phyloP scores from a whole-genome alignment of 352 stramenopile genomes.

The Blastocystis sp. region DNA sequence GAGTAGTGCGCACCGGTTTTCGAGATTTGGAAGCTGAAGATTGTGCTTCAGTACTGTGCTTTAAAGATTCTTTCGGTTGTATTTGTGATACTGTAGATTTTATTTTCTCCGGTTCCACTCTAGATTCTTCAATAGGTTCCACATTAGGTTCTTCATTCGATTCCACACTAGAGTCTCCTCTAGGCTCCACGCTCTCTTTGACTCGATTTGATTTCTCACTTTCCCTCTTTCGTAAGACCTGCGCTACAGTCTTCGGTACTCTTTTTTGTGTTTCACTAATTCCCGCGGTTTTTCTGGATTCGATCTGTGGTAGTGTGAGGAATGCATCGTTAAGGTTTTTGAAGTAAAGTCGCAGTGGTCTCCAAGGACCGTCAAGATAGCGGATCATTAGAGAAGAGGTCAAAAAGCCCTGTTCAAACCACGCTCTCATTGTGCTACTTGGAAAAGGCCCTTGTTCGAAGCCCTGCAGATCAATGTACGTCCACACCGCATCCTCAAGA shows the following conservation, averaged over 20 bases:
- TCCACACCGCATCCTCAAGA: conserved; percentile 9
- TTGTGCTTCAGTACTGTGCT: too few relatives aligned
- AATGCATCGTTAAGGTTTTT: neutral
- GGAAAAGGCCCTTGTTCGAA: neutral
- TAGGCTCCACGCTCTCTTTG: neutral
- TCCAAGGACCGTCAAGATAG: neutral
- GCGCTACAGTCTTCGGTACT: neutral
- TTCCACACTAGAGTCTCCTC: neutral
- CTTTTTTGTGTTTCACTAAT: neutral
- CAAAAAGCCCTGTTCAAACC: neutral
- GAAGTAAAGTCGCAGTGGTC: neutral
- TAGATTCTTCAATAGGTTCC: too few relatives aligned
- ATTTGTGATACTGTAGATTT: too few relatives aligned
- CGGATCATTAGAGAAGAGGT: neutral
- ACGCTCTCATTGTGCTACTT: neutral
- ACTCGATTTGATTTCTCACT: neutral
- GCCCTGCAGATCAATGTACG: neutral
- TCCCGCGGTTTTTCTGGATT: neutral
- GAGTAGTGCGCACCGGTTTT: neutral
- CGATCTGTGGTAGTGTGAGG: neutral
- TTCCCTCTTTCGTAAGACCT: neutral
- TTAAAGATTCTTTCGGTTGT: too few relatives aligned
- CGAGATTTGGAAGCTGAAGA: neutral
- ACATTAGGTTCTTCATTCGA: too few relatives aligned
- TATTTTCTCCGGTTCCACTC: too few relatives aligned